Evolutionary conservation across 2,329 filamentous ascomycete species (phyloP), one percentile per base, ranked within the genome.

Genomic region (Penicillium sp.): DNA sequence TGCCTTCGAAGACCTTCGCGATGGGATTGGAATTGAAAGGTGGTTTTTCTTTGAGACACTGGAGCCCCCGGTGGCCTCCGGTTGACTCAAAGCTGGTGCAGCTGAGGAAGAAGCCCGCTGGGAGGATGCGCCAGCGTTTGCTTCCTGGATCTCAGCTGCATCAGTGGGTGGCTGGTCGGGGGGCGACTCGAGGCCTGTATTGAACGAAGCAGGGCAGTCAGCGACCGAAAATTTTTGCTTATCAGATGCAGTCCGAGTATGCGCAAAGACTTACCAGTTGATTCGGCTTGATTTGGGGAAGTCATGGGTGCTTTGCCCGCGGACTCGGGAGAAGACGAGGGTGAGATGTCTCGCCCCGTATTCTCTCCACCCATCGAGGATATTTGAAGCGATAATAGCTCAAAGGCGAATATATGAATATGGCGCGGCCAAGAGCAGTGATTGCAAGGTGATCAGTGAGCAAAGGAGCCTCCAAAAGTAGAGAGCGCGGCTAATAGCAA

Each of bases 1-100:
- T 24, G 61, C 60, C 54, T 68, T 71, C 21, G 71, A 70, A 9
- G 73, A 75, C 33, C 70, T 66, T 50, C 70, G 70, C 52, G 72
- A 74, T 18, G 72, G 63, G 34, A 73, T 66, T 38, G 67, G 69
- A 24, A 73, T 60, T 26, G 73, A 62, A 28, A 72, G 63, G 53
- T 68, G 65, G 36, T 70, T 68, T 56, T 73, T 74, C 58, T 70
- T 74, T 9, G 70, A 64, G 21, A 59, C 47, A 31, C 67, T 65
- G 24, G 58, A 48, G 23, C 53, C 36, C 38, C 53, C 59, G 8
- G 58, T 51, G 15, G 53, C 36, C 4, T 57, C 51, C 18, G 65
- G 34, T 33, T 60, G 36, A 38, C n/a, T 51, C 18, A 52, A 45
- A 18, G 24, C 15, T 6, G 53, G 46, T 29, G 45, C 53, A 28